These are phyloP conservation scores for Blumeriella jaapii DNA, from an alignment of 2,329 filamentous ascomycete species.

Conservation along the genomic window DNA sequence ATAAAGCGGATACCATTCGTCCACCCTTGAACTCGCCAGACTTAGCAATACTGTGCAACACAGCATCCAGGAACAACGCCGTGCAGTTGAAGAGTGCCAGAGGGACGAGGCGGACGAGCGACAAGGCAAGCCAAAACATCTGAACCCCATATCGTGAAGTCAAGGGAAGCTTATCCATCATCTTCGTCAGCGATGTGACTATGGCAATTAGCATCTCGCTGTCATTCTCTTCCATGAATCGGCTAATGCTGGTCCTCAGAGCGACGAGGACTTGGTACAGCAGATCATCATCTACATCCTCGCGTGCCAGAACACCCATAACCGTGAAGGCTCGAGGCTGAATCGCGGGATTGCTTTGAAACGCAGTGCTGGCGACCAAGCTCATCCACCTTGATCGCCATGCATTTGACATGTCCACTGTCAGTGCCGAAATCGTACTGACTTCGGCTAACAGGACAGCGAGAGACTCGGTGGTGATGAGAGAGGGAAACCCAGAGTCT, in stretches of 20 bases:
- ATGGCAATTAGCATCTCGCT: conserved; percentile 60
- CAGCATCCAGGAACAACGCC: conserved; percentile 51
- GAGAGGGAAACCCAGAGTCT: conserved; percentile 32
- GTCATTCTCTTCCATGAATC: conserved; percentile 52
- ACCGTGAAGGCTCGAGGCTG: conserved; percentile 59
- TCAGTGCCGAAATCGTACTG: conserved; percentile 50
- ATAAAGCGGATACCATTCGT: conserved; percentile 45
- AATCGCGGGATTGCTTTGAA: conserved; percentile 61
- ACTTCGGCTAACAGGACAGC: conserved; percentile 52
- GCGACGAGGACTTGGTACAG: conserved; percentile 61
- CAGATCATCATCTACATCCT: conserved; percentile 61
- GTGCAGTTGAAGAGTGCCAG: conserved; percentile 53
- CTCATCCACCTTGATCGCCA: conserved; percentile 68
- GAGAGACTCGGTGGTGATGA: conserved; percentile 45
- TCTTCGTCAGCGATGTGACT: conserved; percentile 54
- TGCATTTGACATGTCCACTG: conserved; percentile 52
- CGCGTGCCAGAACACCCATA: conserved; percentile 59
- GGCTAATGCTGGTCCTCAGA: conserved; percentile 50
- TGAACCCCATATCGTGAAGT: conserved; percentile 58
- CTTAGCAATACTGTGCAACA: conserved; percentile 51
- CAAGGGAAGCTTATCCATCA: conserved; percentile 57
- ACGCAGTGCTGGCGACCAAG: conserved; percentile 58
- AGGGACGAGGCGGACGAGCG: conserved; percentile 52
- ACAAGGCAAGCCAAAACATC: conserved; percentile 60
- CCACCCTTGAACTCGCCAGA: conserved; percentile 47